phyloP scores from a whole-genome alignment of 345 rosid species.

The Populus euphratica region DNA sequence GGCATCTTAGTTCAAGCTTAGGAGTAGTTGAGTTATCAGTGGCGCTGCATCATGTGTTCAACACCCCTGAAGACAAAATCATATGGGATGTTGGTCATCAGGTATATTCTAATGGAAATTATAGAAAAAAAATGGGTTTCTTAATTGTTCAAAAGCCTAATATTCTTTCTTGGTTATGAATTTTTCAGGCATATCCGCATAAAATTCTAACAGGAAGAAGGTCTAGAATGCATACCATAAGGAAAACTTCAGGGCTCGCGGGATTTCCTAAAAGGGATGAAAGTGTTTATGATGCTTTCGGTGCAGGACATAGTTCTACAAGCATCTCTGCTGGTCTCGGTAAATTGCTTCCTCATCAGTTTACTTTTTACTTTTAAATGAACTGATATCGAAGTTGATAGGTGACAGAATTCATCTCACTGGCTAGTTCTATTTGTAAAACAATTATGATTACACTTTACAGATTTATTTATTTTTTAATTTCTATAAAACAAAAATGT shows the following conservation, averaged over 20 bases:
- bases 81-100: slow-evolving; percentile 86
- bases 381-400: too few species aligned
- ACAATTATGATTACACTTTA: neutral
- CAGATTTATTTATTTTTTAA: neutral
- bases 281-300: slow-evolving; percentile 64
- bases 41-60: slow-evolving; percentile 62
- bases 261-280: slow-evolving; percentile 79
- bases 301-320: slow-evolving; percentile 73
- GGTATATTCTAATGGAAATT: slow-evolving; percentile 28
- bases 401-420: too few species aligned
- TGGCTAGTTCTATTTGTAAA: too few species aligned
- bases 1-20: slow-evolving; percentile 64
- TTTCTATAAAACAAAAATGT: neutral
- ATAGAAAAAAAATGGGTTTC: too few species aligned
- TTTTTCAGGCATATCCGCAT: slow-evolving; percentile 62
- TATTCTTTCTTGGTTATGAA: neutral
- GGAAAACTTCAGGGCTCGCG: slow-evolving; percentile 67
- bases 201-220: slow-evolving; percentile 78
- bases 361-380: too few species aligned
- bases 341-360: slow-evolving; percentile 12
- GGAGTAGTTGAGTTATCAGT: slow-evolving; percentile 65
- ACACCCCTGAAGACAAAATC: slow-evolving; percentile 63
- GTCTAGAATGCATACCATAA: slow-evolving; percentile 60
- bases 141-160: neutral
- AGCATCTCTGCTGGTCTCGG: slow-evolving; percentile 85